Evolutionary conservation across 305 asterid genomes (phyloP).

Genomic region (Plantago coronopus): DNA sequence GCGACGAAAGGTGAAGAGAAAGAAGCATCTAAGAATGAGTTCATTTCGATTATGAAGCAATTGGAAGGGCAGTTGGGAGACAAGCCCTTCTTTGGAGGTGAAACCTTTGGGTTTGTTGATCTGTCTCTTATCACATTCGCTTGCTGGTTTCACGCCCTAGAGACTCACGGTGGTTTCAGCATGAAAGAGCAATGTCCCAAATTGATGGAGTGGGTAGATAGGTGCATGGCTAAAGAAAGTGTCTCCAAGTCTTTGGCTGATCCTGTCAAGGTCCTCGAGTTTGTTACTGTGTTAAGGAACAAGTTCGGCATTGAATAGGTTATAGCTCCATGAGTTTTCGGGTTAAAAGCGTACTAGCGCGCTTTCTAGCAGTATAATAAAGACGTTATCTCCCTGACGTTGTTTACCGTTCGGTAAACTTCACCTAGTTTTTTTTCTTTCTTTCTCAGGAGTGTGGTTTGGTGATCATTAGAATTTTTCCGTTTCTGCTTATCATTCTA

Average conservation of each 20-base stretch:
- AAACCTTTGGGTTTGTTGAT: conserved; percentile 29
- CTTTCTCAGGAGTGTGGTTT: no score
- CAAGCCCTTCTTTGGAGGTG: conserved; percentile 36
- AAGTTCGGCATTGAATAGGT: conserved; percentile 13
- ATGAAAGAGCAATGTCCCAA: conserved; percentile 27
- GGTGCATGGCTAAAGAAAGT: conserved; percentile 26
- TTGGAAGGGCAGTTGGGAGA: conserved; percentile 29
- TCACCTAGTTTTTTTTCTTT: no score
- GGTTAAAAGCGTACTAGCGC: neutral
- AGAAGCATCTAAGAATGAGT: conserved; percentile 23
- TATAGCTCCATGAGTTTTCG: neutral
- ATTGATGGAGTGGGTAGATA: conserved; percentile 29
- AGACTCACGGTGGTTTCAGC: conserved; percentile 24
- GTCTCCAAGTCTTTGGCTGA: conserved; percentile 27
- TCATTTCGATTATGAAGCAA: conserved; percentile 23
- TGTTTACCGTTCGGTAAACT: no score
- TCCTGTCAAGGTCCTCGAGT: conserved; percentile 24
- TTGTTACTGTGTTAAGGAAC: conserved; percentile 12
- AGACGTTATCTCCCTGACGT: no score
- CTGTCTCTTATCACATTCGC: conserved; percentile 26
- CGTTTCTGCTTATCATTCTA: no score
- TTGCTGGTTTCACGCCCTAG: conserved; percentile 27
- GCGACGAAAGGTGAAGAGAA: conserved; percentile 21
- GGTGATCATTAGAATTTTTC: no score
- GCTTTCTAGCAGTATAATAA: no score